A percentile compares a stretch with the other conserved stretches of the same genome.
phyloP scores from a whole-genome alignment of 2,329 filamentous ascomycete species.

The Diplodia corticola region DNA sequence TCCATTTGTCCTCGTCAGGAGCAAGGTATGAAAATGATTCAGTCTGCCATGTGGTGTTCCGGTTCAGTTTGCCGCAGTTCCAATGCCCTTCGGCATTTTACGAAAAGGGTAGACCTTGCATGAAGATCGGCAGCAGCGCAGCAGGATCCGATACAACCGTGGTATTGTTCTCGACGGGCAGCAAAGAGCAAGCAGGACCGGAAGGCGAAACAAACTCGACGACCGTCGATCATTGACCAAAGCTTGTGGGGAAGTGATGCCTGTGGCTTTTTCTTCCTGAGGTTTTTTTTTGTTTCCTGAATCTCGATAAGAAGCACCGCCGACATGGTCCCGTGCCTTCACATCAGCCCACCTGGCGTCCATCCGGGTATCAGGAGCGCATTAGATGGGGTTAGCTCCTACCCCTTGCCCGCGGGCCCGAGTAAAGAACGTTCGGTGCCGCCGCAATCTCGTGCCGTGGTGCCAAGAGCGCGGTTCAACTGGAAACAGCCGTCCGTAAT shows the following conservation, averaged over 20 bases:
- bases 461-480: not conserved
- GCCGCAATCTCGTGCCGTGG: not conserved
- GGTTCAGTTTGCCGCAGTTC: not conserved
- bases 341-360: slow-evolving; percentile 1
- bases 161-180: not conserved
- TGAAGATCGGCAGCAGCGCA: not conserved
- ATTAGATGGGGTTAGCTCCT: not conserved
- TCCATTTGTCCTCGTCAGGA: not conserved
- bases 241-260: not conserved
- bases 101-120: not conserved
- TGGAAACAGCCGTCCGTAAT: not conserved
- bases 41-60: not conserved
- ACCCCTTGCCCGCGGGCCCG: not conserved
- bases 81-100: not conserved
- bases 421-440: not conserved
- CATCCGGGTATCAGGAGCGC: not conserved
- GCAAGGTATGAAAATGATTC: not conserved
- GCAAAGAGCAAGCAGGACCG: not conserved
- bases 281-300: no score
- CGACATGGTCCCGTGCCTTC: not conserved
- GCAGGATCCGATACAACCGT: slow-evolving; percentile 1
- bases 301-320: not conserved
- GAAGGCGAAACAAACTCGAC: not conserved
- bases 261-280: not conserved
- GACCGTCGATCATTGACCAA: not conserved